Evolutionary conservation across 148 eudicot species (phyloP).

Genomic region (Fagopyrum esculentum): DNA sequence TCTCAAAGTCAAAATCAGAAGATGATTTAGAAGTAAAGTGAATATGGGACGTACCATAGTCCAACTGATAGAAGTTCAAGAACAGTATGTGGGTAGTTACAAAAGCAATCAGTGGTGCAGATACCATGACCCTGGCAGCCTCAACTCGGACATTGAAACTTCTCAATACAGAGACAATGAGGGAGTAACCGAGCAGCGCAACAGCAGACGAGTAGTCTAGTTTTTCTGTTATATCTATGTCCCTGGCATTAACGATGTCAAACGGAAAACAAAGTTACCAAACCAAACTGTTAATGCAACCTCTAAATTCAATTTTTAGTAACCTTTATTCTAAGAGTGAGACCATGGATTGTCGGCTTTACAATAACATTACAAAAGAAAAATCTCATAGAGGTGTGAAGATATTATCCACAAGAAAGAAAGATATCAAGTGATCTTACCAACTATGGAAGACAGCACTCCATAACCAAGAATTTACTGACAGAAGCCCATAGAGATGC

Average conservation of each 20-base stretch:
- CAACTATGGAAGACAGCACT: constrained; percentile 83
- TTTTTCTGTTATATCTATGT: constrained; percentile 68
- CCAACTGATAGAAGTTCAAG: constrained; percentile 60
- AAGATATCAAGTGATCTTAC: constrained; percentile 29
- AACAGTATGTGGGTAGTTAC: constrained; percentile 67
- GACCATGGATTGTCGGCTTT: not conserved
- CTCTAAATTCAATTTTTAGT: not conserved
- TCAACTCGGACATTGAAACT: constrained; percentile 56
- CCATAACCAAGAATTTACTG: constrained; percentile 85
- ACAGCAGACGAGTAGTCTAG: constrained; percentile 85
- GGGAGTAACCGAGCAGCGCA: constrained; percentile 73
- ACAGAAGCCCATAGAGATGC: constrained; percentile 60
- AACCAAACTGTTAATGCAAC: not conserved
- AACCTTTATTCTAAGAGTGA: not conserved
- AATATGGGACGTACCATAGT: constrained; percentile 51
- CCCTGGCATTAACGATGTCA: constrained; percentile 39
- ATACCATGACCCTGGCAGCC: constrained; percentile 69
- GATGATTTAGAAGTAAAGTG: not conserved
- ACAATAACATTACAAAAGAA: not conserved
- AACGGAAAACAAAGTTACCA: not conserved
- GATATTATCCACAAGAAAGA: not conserved
- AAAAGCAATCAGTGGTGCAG: constrained; percentile 70
- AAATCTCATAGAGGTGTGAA: not conserved
- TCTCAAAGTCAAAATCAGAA: not conserved
- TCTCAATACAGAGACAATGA: constrained; percentile 66